Evolutionary conservation across 2,329 filamentous ascomycete genomes (phyloP).

Genomic region (Lasiodiplodia gonubiensis): DNA sequence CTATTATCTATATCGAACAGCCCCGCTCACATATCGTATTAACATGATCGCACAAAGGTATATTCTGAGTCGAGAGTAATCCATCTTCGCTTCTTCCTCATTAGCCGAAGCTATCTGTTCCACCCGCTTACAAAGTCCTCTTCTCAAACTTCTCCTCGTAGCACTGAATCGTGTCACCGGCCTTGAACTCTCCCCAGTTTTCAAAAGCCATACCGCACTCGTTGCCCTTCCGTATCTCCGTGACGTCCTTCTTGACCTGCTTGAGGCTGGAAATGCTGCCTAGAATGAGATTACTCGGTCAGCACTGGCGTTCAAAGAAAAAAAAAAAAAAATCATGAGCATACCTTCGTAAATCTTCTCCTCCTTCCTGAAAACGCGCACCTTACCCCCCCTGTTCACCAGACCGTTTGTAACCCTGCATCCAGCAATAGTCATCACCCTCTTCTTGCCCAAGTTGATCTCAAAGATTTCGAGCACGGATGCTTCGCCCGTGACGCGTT

Average conservation of each 20-base stretch:
- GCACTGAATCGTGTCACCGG: conserved; percentile 85
- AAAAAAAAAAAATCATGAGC: conserved; percentile 41
- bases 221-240: conserved; percentile 87
- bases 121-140: conserved; percentile 55
- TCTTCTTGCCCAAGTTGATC: conserved; percentile 76
- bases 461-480: conserved; percentile 83
- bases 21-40: too few species aligned
- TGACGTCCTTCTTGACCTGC: conserved; percentile 89
- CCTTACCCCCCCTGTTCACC: conserved; percentile 67
- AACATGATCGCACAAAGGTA: not conserved
- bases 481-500: conserved; percentile 82
- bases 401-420: conserved; percentile 84
- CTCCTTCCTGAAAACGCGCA: conserved; percentile 72
- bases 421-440: conserved; percentile 79
- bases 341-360: conserved; percentile 81
- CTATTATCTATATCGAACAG: too few species aligned
- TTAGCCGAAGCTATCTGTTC: not conserved
- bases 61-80: not conserved
- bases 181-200: conserved; percentile 75
- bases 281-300: conserved; percentile 45
- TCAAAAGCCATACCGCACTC: conserved; percentile 92
- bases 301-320: not conserved
- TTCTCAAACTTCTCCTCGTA: conserved; percentile 81
- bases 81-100: not conserved
- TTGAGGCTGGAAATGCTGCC: conserved; percentile 82